These are phyloP conservation scores for Geotrichum klebahnii DNA, from an alignment of 1,139 yeast species.

Conservation along the genomic window DNA sequence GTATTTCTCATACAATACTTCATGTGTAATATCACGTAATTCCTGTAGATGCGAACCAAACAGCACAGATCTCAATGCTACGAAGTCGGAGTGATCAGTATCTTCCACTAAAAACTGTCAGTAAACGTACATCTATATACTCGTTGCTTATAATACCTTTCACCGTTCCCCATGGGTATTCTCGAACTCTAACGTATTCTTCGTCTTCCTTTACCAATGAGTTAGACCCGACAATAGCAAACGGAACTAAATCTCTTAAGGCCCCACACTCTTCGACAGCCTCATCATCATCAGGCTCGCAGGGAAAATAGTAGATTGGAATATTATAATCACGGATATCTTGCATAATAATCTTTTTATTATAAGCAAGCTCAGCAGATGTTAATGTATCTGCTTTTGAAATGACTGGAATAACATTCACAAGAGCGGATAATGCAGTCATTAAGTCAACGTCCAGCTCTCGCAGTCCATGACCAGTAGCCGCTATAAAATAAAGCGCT, in stretches of 20 bases:
- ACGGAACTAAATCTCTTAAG: slow-evolving; percentile 73
- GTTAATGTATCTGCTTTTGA: slow-evolving; percentile 87
- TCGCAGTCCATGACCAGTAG: slow-evolving; percentile 72
- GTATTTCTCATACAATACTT: slow-evolving; percentile 83
- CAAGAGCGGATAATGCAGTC: slow-evolving; percentile 70
- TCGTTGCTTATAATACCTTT: slow-evolving; percentile 38
- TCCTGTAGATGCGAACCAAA: slow-evolving; percentile 92
- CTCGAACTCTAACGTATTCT: slow-evolving; percentile 61
- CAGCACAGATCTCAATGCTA: slow-evolving; percentile 74
- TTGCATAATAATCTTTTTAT: slow-evolving; percentile 59
- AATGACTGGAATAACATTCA: slow-evolving; percentile 83
- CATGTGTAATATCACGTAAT: slow-evolving; percentile 88
- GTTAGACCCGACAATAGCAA: slow-evolving; percentile 72
- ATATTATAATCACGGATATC: slow-evolving; percentile 75
- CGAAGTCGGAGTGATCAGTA: slow-evolving; percentile 76
- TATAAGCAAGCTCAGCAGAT: slow-evolving; percentile 60
- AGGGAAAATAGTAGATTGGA: slow-evolving; percentile 80
- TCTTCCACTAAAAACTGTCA: slow-evolving; percentile 54
- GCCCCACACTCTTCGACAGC: slow-evolving; percentile 76
- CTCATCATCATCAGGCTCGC: slow-evolving; percentile 58
- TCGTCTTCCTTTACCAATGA: slow-evolving; percentile 25
- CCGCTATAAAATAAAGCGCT: slow-evolving; percentile 63
- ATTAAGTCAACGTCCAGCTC: slow-evolving; percentile 76
- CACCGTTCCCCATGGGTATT: slow-evolving; percentile 91
- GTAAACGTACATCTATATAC: not conserved